Conservation (phyloP, 495 filamentous ascomycete genomes). For the Podospora australis region DNA sequence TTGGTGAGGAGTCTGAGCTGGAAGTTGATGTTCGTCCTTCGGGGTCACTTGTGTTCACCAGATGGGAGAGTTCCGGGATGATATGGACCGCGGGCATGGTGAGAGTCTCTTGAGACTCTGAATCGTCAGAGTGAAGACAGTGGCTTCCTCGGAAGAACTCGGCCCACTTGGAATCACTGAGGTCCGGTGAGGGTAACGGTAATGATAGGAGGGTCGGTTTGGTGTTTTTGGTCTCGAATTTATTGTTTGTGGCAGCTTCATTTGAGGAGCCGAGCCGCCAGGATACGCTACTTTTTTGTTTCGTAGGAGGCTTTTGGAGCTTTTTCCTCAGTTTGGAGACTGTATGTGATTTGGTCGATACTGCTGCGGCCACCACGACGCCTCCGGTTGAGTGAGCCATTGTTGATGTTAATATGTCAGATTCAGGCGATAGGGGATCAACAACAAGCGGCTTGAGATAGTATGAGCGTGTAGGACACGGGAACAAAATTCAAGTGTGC, state of each 20-base stretch:
- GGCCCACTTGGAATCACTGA: slow-evolving; percentile 30
- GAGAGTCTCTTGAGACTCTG: not conserved
- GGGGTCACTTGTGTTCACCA: slow-evolving; percentile 18
- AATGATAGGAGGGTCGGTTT: slow-evolving; percentile 9
- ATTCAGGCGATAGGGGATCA: slow-evolving; percentile 16
- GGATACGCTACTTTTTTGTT: slow-evolving; percentile 23
- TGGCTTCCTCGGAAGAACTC: slow-evolving; percentile 30
- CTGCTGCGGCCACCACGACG: slow-evolving; percentile 19
- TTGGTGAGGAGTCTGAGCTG: slow-evolving; percentile 9
- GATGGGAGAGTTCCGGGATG: slow-evolving; percentile 37
- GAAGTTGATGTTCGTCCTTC: slow-evolving; percentile 14
- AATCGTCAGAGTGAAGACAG: slow-evolving; percentile 16
- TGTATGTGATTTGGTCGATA: slow-evolving; percentile 16
- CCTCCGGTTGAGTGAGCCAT: slow-evolving; percentile 31
- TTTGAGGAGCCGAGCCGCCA: slow-evolving; percentile 15
- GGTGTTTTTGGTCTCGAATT: slow-evolving; percentile 17
- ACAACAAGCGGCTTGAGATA: slow-evolving; percentile 20
- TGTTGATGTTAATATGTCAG: slow-evolving; percentile 16
- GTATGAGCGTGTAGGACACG: not conserved
- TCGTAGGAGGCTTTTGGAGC: slow-evolving; percentile 34
- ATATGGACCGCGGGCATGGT: slow-evolving; percentile 16
- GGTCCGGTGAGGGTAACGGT: slow-evolving; percentile 15
- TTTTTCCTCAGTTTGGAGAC: slow-evolving; percentile 34
- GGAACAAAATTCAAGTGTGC: not conserved
- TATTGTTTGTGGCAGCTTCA: slow-evolving; percentile 16